phyloP scores from a whole-genome alignment of 257 asterid genomes.

The Plectranthus barbatus region DNA sequence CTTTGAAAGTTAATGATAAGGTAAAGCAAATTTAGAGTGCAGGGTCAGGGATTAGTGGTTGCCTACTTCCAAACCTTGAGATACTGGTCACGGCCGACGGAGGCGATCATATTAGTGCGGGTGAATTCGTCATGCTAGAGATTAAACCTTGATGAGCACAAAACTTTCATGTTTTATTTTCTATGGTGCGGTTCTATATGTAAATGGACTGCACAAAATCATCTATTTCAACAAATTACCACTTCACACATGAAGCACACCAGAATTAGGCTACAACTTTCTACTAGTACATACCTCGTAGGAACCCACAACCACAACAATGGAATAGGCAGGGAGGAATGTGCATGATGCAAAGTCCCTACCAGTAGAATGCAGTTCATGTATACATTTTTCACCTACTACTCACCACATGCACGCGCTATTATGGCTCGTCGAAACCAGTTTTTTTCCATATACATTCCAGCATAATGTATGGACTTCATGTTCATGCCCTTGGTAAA shows the following conservation, averaged over 20 bases:
- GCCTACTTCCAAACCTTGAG: constrained; percentile 40
- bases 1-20: too few species aligned
- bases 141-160: constrained; percentile 25
- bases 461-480: constrained; percentile 37
- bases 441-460: constrained; percentile 28
- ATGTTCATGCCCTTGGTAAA: constrained; percentile 32
- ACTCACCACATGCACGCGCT: constrained; percentile 39
- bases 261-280: background rate
- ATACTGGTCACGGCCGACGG: constrained; percentile 37
- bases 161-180: constrained; percentile 19
- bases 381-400: constrained; percentile 17
- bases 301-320: constrained; percentile 36
- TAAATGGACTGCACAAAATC: constrained; percentile 24
- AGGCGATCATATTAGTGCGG: constrained; percentile 27
- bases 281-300: constrained; percentile 31
- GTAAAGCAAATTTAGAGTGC: too few species aligned
- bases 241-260: background rate
- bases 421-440: constrained; percentile 40
- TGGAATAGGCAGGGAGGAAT: constrained; percentile 33
- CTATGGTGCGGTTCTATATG: constrained; percentile 37
- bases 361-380: constrained; percentile 19
- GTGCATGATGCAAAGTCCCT: constrained; percentile 35
- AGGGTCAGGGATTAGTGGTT: too few species aligned
- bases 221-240: background rate
- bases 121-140: constrained; percentile 20